A percentile compares a stretch with the other conserved stretches of the same genome.
Evolutionary conservation across 441 rosid genomes (phyloP).

Genomic region (Erysimum cheiri): DNA sequence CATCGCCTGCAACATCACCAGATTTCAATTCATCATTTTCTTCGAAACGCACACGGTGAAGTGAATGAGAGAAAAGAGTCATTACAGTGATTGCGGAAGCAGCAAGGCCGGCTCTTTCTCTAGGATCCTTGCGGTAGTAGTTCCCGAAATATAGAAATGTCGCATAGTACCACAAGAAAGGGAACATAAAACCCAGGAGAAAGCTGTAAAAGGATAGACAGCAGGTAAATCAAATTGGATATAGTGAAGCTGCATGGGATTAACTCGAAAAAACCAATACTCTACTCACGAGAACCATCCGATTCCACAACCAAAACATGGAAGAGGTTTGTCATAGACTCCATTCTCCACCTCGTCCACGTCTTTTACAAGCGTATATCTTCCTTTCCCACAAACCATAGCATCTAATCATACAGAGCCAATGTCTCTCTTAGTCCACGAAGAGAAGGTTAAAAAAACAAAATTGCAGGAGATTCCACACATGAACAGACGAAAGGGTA

Average conservation of each 20-base stretch:
- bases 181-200: slow-evolving; percentile 82
- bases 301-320: slow-evolving; percentile 92
- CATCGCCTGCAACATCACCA: slow-evolving; percentile 43
- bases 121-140: slow-evolving; percentile 88
- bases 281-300: slow-evolving; percentile 96
- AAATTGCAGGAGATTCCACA: no score
- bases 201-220: slow-evolving; percentile 57
- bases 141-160: slow-evolving; percentile 88
- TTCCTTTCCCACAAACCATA: slow-evolving; percentile 64
- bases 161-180: slow-evolving; percentile 91
- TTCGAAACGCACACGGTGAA: not conserved
- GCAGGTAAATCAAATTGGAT: not conserved
- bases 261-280: not conserved
- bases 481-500: slow-evolving; percentile 2
- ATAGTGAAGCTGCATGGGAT: not conserved
- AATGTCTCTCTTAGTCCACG: slow-evolving; percentile 10
- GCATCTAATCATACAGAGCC: slow-evolving; percentile 49
- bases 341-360: slow-evolving; percentile 69
- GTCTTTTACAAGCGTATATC: slow-evolving; percentile 77
- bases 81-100: slow-evolving; percentile 90
- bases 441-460: no score
- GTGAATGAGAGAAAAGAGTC: not conserved
- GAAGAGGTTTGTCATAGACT: slow-evolving; percentile 86
- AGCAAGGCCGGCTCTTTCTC: slow-evolving; percentile 97
- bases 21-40: slow-evolving; percentile 2